Percentiles rank a stretch among this genome's conserved stretches.
Evolutionary conservation across 2,329 filamentous ascomycete genomes (phyloP).

Genomic region (Macrophomina phaseolina): DNA sequence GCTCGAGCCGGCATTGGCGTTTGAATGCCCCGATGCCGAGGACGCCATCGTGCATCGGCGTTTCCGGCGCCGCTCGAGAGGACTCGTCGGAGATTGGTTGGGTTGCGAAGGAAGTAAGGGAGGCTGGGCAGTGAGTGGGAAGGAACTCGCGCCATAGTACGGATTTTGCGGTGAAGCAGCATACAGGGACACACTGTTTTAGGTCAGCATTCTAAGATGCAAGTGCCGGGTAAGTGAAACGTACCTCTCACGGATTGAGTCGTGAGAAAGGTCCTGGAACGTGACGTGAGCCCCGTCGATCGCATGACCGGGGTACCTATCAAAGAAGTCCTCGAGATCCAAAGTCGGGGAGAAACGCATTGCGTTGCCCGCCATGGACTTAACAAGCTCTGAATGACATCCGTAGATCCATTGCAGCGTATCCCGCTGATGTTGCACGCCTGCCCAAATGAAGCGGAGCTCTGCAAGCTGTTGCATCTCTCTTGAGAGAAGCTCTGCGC

Average conservation of each 20-base stretch:
- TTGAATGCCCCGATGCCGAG: constrained; percentile 31
- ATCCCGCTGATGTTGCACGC: constrained; percentile 79
- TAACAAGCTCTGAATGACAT: constrained; percentile 81
- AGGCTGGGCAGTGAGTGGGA: constrained; percentile 31
- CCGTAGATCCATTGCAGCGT: constrained; percentile 78
- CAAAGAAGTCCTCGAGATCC: constrained; percentile 86
- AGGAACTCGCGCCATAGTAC: constrained; percentile 8
- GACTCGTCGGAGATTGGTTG: constrained; percentile 29
- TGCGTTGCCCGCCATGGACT: constrained; percentile 69
- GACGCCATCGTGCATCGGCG: constrained; percentile 38
- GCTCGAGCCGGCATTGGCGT: constrained; percentile 36
- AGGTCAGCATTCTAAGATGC: constrained; percentile 16
- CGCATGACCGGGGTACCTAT: constrained; percentile 73
- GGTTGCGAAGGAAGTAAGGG: constrained; percentile 34
- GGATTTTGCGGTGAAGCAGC: constrained; percentile 23
- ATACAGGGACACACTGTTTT: constrained; percentile 25
- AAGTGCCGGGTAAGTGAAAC: constrained; percentile 1
- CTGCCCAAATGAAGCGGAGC: constrained; percentile 76
- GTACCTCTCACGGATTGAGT: constrained; percentile 65
- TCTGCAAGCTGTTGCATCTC: constrained; percentile 83
- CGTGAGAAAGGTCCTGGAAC: constrained; percentile 69
- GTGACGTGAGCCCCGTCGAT: constrained; percentile 79
- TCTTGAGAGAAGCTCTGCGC: constrained; percentile 72
- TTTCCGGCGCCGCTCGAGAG: constrained; percentile 34
- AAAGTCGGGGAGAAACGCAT: constrained; percentile 80